A percentile compares a stretch with the other conserved stretches of the same genome.
These are phyloP conservation scores for Candida glucosophila DNA, from an alignment of 1,139 yeast species.

Conservation along the genomic window DNA sequence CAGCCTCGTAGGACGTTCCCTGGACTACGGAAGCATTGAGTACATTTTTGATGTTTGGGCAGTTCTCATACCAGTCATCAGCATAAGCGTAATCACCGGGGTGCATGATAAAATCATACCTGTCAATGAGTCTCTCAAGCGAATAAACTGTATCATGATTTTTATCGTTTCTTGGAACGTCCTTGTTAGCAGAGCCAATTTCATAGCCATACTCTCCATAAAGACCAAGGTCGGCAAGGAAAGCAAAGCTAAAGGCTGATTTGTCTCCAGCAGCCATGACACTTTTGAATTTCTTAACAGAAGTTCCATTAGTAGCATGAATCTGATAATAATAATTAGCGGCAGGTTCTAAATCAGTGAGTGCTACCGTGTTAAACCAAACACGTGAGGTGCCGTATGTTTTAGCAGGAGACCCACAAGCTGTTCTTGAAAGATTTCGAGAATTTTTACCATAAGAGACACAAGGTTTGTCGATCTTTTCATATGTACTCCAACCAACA, in stretches of 20 bases:
- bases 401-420: slow-evolving; percentile 3
- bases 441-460: slow-evolving; percentile 5
- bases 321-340: slow-evolving; percentile 6
- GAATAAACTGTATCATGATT: slow-evolving; percentile 5
- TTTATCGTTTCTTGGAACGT: slow-evolving; percentile 4
- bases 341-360: slow-evolving; percentile 4
- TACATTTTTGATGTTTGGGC: slow-evolving; percentile 4
- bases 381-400: slow-evolving; percentile 6
- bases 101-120: slow-evolving; percentile 6
- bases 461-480: slow-evolving; percentile 3
- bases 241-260: slow-evolving; percentile 5
- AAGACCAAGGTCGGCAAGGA: slow-evolving; percentile 6
- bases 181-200: slow-evolving; percentile 4
- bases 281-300: slow-evolving; percentile 5
- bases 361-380: slow-evolving; percentile 5
- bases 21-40: slow-evolving; percentile 4
- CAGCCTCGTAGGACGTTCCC: slow-evolving; percentile 6
- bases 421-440: slow-evolving; percentile 2
- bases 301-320: slow-evolving; percentile 2
- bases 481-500: slow-evolving; percentile 6
- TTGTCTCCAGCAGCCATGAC: slow-evolving; percentile 5
- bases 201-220: slow-evolving; percentile 6
- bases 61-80: slow-evolving; percentile 6
- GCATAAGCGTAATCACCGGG: slow-evolving; percentile 7
- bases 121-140: slow-evolving; percentile 1